phyloP scores from a whole-genome alignment of 306 rosid species.

The Lathyrus tuberosus region DNA sequence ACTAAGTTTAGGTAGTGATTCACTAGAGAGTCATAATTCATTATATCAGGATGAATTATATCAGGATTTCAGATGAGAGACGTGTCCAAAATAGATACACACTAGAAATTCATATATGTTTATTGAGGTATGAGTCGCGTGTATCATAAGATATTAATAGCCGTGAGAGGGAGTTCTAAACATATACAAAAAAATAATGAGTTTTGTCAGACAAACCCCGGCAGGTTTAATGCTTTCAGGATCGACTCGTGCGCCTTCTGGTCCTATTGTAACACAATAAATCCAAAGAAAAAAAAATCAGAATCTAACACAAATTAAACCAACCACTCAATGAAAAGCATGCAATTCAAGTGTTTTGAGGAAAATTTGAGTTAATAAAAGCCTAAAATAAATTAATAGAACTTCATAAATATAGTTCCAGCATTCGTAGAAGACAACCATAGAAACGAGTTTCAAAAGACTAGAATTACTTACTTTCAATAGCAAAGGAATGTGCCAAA shows the following conservation, averaged over 20 bases:
- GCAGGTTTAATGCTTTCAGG: slow-evolving; percentile 77
- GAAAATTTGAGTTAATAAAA: slow-evolving; percentile 8
- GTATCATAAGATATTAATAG: not conserved
- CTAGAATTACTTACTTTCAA: slow-evolving; percentile 63
- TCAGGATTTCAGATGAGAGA: too few species aligned
- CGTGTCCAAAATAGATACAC: not conserved
- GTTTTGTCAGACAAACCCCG: slow-evolving; percentile 58
- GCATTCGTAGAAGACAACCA: slow-evolving; percentile 20
- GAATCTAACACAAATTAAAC: slow-evolving; percentile 28
- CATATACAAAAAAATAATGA: slow-evolving; percentile 40
- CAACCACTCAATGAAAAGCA: slow-evolving; percentile 22
- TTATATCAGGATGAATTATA: too few species aligned
- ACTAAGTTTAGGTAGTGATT: not conserved
- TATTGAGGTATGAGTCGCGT: not conserved
- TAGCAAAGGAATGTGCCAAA: slow-evolving; percentile 94
- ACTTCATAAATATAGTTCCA: slow-evolving; percentile 17
- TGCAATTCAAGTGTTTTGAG: slow-evolving; percentile 13
- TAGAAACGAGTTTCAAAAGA: not conserved
- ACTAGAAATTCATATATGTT: not conserved
- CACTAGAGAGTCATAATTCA: not conserved
- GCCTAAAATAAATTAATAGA: slow-evolving; percentile 5
- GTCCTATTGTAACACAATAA: slow-evolving; percentile 54
- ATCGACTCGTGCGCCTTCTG: slow-evolving; percentile 90
- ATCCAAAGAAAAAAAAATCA: slow-evolving; percentile 41
- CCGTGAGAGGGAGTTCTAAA: slow-evolving; percentile 1